Evolutionary conservation across 1,284 basidiomycete species (phyloP).

Genomic region (Moesziomyces sp.): DNA sequence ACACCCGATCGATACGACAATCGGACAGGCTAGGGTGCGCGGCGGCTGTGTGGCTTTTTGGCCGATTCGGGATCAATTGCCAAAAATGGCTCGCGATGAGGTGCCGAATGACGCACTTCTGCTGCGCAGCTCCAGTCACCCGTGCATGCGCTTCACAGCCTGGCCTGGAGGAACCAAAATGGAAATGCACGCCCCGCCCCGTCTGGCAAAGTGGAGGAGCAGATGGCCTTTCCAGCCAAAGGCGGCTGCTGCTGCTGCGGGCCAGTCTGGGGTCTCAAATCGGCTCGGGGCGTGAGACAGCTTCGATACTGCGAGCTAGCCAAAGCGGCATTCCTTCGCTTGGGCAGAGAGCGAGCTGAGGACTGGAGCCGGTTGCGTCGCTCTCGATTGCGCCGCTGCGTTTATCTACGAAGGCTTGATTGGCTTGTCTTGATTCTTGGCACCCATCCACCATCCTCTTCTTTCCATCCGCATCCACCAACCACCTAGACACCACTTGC

Average conservation of each 20-base stretch:
- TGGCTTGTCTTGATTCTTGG: background rate
- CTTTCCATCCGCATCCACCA: background rate
- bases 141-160: background rate
- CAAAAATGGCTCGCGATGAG: slow-evolving; percentile 13
- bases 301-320: no score
- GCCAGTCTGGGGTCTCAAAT: no score
- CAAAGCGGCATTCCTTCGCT: background rate
- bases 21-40: background rate
- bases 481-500: no score
- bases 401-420: background rate
- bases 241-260: no score
- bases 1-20: slow-evolving; percentile 1
- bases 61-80: background rate
- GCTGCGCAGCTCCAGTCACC: slow-evolving; percentile 8
- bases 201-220: no score
- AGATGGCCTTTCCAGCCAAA: no score
- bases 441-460: background rate
- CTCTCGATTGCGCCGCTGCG: no score
- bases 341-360: no score
- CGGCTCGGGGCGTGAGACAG: no score
- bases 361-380: background rate
- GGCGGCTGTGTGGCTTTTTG: background rate
- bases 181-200: background rate
- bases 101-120: slow-evolving; percentile 36
- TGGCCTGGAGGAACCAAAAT: background rate